phyloP scores from a whole-genome alignment of 2,329 filamentous ascomycete genomes.

The Talaromyces sp. region DNA sequence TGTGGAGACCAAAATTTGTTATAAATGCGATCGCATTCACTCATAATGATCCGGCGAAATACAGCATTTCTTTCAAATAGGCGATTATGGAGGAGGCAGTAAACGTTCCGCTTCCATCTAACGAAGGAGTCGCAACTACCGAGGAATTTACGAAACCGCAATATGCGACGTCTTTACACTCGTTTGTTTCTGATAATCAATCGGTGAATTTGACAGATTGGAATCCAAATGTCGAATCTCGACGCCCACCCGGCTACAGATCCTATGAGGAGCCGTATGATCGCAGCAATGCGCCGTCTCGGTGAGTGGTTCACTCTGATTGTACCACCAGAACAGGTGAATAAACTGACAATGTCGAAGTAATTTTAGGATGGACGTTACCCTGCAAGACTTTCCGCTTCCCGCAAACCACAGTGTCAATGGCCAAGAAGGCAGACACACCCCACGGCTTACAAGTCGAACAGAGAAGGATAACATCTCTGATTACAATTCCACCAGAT shows the following conservation, averaged over 20 bases:
- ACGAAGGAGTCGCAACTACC: background rate
- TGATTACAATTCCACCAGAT: background rate
- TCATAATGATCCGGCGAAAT: background rate
- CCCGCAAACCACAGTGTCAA: background rate
- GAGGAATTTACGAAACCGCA: background rate
- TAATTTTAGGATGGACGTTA: background rate
- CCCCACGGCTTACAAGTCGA: background rate
- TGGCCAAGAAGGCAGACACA: background rate
- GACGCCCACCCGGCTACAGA: background rate
- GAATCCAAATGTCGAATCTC: background rate
- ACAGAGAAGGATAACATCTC: background rate
- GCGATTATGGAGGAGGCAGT: constrained; percentile 8
- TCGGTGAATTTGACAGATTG: constrained; percentile 4
- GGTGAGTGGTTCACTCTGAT: background rate
- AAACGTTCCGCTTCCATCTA: constrained; percentile 7
- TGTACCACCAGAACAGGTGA: too few species aligned
- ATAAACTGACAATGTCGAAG: too few species aligned
- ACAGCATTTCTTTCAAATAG: background rate
- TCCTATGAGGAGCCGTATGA: constrained; percentile 6
- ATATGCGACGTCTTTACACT: constrained; percentile 13
- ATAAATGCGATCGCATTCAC: background rate
- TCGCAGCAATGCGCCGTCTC: constrained; percentile 2
- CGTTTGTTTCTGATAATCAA: constrained; percentile 10
- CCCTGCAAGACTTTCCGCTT: constrained; percentile 9
- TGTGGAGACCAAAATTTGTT: too few species aligned